Evolutionary conservation across 2,329 filamentous ascomycete species (phyloP).

Genomic region (Fusarium nurragi): DNA sequence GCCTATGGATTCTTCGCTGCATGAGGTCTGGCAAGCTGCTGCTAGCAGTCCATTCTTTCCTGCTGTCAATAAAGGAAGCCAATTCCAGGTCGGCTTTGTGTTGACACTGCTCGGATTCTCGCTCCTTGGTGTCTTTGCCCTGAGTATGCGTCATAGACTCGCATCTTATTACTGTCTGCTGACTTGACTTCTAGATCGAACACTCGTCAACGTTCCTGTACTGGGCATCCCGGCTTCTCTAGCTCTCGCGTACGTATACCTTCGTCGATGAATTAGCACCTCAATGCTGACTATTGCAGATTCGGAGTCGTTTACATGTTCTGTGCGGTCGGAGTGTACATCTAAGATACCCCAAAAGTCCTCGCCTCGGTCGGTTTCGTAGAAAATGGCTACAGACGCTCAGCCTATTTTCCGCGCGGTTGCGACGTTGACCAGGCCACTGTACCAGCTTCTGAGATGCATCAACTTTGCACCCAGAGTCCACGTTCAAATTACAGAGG

Average conservation of each 20-base stretch:
- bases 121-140: conserved; percentile 80
- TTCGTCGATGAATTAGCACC: no score
- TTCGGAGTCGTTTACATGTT: conserved; percentile 98
- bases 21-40: conserved; percentile 93
- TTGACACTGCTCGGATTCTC: conserved; percentile 78
- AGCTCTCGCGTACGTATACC: conserved; percentile 90
- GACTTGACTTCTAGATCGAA: conserved; percentile 72
- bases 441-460: conserved; percentile 70
- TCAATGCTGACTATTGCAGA: no score
- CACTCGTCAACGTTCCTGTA: conserved; percentile 77
- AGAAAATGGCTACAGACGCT: conserved; percentile 51
- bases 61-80: conserved; percentile 79
- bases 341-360: conserved; percentile 69
- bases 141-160: conserved; percentile 69
- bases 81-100: conserved; percentile 82
- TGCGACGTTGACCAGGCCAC: conserved; percentile 78
- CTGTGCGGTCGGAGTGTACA: conserved; percentile 98
- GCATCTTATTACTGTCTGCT: conserved; percentile 16
- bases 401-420: conserved; percentile 76
- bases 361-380: conserved; percentile 46
- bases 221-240: conserved; percentile 88
- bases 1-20: conserved; percentile 82
- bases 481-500: conserved; percentile 78
- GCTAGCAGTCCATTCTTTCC: conserved; percentile 86
- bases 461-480: conserved; percentile 69